These are phyloP conservation scores for Epithele typhae DNA, from an alignment of 768 basidiomycete species.

Conservation along the genomic window DNA sequence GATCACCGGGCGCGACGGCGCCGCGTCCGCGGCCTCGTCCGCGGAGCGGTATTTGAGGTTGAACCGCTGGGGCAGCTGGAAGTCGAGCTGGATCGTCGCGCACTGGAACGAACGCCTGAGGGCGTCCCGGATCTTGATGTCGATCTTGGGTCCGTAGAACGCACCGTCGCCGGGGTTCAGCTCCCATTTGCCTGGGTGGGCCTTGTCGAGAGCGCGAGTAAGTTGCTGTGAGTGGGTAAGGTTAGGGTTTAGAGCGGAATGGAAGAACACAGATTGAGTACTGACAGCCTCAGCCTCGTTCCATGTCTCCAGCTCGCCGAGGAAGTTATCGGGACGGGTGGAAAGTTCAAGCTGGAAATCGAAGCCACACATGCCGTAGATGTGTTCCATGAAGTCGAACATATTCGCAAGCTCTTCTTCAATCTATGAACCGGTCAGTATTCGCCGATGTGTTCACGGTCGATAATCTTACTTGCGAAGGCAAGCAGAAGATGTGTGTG, in stretches of 20 bases:
- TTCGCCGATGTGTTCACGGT: not conserved
- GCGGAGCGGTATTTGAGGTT: conserved; percentile 86
- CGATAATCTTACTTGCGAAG: conserved; percentile 82
- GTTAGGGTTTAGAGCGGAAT: not conserved
- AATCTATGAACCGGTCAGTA: conserved; percentile 49
- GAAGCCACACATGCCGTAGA: conserved; percentile 94
- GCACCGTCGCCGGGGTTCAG: conserved; percentile 96
- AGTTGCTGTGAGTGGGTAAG: conserved; percentile 57
- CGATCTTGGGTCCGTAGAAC: conserved; percentile 99
- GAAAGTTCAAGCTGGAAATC: conserved; percentile 92
- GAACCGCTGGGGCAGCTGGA: conserved; percentile 96
- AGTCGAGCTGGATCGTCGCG: conserved; percentile 98
- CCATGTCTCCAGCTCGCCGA: conserved; percentile 90
- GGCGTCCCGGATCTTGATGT: conserved; percentile 94
- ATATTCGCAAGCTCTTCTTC: conserved; percentile 80
- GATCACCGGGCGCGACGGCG: conserved; percentile 83
- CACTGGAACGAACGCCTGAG: conserved; percentile 94
- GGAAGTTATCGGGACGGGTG: conserved; percentile 91
- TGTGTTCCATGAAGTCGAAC: conserved; percentile 93
- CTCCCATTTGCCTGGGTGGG: conserved; percentile 86
- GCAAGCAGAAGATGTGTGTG: conserved; percentile 99
- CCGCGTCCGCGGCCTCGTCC: conserved; percentile 58
- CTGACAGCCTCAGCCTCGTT: conserved; percentile 79
- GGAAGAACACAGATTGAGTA: not conserved
- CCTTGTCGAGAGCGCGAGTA: conserved; percentile 74